A percentile compares a stretch with the other conserved stretches of the same genome.
phyloP scores from a whole-genome alignment of 2,329 filamentous ascomycete species.

The Fusarium sp. region DNA sequence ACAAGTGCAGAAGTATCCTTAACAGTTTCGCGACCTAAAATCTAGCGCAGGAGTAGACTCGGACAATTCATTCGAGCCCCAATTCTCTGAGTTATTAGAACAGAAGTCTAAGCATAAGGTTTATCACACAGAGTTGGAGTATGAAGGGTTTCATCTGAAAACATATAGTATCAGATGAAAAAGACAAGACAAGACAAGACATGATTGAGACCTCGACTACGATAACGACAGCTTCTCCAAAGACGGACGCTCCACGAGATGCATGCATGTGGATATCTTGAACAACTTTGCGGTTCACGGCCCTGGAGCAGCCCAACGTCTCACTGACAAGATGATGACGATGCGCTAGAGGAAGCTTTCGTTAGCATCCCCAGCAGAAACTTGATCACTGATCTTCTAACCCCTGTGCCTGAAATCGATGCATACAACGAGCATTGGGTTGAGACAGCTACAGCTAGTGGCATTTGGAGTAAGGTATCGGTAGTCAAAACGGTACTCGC shows the following conservation, averaged over 20 bases:
- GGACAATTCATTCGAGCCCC: neutral
- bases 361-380: slow-evolving; percentile 11
- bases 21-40: slow-evolving; percentile 12
- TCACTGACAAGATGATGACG: slow-evolving; percentile 26
- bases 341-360: slow-evolving; percentile 8
- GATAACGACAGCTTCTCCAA: neutral
- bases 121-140: neutral
- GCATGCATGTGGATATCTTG: slow-evolving; percentile 6
- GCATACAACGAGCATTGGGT: neutral
- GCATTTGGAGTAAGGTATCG: slow-evolving; percentile 27
- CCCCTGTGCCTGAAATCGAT: slow-evolving; percentile 19
- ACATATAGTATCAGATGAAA: neutral
- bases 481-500: slow-evolving; percentile 24
- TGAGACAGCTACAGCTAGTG: slow-evolving; percentile 13
- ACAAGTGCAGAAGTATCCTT: too few relatives aligned
- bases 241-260: neutral
- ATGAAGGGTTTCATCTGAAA: neutral
- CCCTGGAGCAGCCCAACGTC: slow-evolving; percentile 1
- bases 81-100: neutral
- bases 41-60: neutral
- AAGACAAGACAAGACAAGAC: slow-evolving; percentile 2
- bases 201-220: neutral
- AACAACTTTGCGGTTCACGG: neutral
- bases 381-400: slow-evolving; percentile 19
- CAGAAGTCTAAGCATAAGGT: neutral